phyloP scores from a whole-genome alignment of 179 eudicot species.

The Silene coronaria region DNA sequence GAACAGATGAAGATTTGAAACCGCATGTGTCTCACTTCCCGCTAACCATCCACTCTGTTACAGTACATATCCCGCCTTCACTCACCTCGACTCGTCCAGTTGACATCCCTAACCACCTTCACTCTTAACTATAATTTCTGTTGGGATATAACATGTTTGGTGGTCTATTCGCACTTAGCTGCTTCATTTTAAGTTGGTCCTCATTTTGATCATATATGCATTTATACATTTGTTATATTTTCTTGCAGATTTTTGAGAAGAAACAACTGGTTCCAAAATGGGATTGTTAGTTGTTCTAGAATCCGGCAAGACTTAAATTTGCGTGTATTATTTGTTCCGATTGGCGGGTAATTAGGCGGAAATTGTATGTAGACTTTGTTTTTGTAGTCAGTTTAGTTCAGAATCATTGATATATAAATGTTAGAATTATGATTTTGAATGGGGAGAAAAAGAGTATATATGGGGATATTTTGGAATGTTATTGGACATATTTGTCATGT shows the following conservation, averaged over 20 bases:
- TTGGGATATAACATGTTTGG: background rate
- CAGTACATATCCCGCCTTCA: too few species aligned
- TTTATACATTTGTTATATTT: slow-evolving; percentile 18
- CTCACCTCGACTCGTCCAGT: too few species aligned
- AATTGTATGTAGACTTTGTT: slow-evolving; percentile 24
- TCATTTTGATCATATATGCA: slow-evolving; percentile 10
- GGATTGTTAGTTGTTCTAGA: background rate
- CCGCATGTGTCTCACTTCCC: too few species aligned
- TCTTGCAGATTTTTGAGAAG: slow-evolving; percentile 63
- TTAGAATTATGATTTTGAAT: slow-evolving; percentile 19
- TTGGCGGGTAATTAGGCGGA: slow-evolving; percentile 13
- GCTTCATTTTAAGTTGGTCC: background rate
- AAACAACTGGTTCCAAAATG: slow-evolving; percentile 25
- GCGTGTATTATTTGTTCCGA: slow-evolving; percentile 10
- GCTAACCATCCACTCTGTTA: too few species aligned
- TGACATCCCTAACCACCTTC: background rate
- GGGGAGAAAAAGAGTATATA: slow-evolving; percentile 10
- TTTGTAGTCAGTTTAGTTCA: slow-evolving; percentile 12
- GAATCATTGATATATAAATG: slow-evolving; percentile 26
- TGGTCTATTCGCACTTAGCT: background rate
- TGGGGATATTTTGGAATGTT: slow-evolving; percentile 13
- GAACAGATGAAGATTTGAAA: too few species aligned
- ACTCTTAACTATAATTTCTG: background rate
- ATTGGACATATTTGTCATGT: slow-evolving; percentile 30
- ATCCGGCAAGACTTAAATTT: background rate